Evolutionary conservation across 78 protist species (phyloP).

Genomic region (slime mould (Dictyostelium discoideum)): dicty_2.7 NC_007091.3:1851001-1851500

Average conservation of each 20-base stretch:
- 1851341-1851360: slow-evolving; percentile 53
- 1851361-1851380: slow-evolving; percentile 50
- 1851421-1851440: not conserved
- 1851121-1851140: slow-evolving; percentile 47
- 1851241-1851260: not conserved
- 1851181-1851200: slow-evolving; percentile 44
- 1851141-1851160: slow-evolving; percentile 69
- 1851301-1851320: slow-evolving; percentile 13
- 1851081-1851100: slow-evolving; percentile 54
- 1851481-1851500: slow-evolving; percentile 47
- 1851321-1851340: slow-evolving; percentile 52
- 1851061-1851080: slow-evolving; percentile 59
- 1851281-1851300: slow-evolving; percentile 24
- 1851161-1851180: slow-evolving; percentile 38
- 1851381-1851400: slow-evolving; percentile 25
- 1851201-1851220: slow-evolving; percentile 48
- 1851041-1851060: slow-evolving; percentile 52
- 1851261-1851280: slow-evolving; percentile 43
- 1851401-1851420: slow-evolving; percentile 16
- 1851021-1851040: slow-evolving; percentile 55
- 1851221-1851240: slow-evolving; percentile 51
- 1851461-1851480: slow-evolving; percentile 63
- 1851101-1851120: slow-evolving; percentile 75
- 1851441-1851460: slow-evolving; percentile 18
- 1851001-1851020: slow-evolving; percentile 66